Evolutionary conservation across 768 basidiomycete species (phyloP).

Genomic region (Postia placenta): DNA sequence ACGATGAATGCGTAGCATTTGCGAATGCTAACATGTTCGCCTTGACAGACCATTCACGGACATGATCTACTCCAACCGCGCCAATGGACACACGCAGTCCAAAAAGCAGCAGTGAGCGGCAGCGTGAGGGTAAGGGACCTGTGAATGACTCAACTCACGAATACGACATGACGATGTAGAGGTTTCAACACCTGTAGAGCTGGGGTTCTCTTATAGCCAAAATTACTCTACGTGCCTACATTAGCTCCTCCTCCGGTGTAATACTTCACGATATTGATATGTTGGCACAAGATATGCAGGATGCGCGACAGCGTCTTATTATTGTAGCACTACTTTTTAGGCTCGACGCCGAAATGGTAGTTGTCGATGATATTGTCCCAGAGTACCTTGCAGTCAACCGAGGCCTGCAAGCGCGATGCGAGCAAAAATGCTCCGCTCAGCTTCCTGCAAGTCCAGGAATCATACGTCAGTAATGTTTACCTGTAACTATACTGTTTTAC

Average conservation of each 20-base stretch:
- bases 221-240: slow-evolving; percentile 2
- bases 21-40: neutral
- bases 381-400: slow-evolving; percentile 63
- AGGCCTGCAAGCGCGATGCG: slow-evolving; percentile 67
- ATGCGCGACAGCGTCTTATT: too few relatives aligned
- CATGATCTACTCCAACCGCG: slow-evolving; percentile 70
- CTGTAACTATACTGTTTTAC: slow-evolving; percentile 29
- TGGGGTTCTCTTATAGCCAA: neutral
- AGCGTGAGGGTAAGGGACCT: too few relatives aligned
- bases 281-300: too few relatives aligned
- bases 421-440: slow-evolving; percentile 78
- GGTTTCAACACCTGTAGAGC: slow-evolving; percentile 11
- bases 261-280: too few relatives aligned
- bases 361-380: slow-evolving; percentile 64
- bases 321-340: neutral
- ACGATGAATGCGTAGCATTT: neutral
- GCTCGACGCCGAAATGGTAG: slow-evolving; percentile 25
- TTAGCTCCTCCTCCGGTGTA: too few relatives aligned
- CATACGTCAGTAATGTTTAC: neutral
- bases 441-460: slow-evolving; percentile 43
- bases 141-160: neutral
- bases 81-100: slow-evolving; percentile 18
- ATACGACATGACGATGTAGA: neutral
- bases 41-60: slow-evolving; percentile 63
- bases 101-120: slow-evolving; percentile 24